Base-by-base conservation (phyloP, 139 green algal genomes). In the Coelastrella sp. region DNA sequence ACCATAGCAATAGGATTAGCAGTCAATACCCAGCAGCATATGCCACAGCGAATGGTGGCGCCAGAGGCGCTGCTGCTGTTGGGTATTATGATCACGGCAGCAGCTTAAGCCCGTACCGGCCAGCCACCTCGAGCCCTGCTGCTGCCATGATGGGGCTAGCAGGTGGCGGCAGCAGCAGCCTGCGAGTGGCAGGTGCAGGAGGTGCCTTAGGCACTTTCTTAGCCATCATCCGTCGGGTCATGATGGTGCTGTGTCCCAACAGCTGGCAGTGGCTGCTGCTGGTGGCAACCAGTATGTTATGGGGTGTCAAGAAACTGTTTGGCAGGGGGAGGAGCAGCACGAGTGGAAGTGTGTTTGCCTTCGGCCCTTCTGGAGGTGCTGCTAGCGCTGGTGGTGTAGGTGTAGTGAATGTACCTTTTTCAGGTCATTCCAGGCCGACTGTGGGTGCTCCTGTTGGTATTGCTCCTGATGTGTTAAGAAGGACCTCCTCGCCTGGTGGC, bases 191-290 rank as follows among this genome's bases (percentile, higher is more conserved):
- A 73, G 68, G 68, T 23, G 14, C 68, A 32, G 68, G 68, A 32
- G 17, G 68, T 3, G 68, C 17, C 16, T 22, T 76, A 8, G 68
- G 22, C 60, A 65, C 13, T 0, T 73, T 84, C 59, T 56, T 84
- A 11, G 10, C 58, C 54, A 10, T 90, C 0, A 17, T 90, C 22
- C 4, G 23, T 22, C 23, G 74, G 6, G 86, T 84, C 74, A 54
- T 90, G 73, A 22, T 77, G 86, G 22, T 84, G 75, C 13, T 90
- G 74, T 90, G 73, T 32, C 86, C 86, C 59, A 77, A 74, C 86
- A 90, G 86, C 60, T 85, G 74, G 74, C 86, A 84, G 74, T 90
- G 86, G 86, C 75, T 90, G 86, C 16, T 85, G 75, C 32, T 90
- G 86, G 32, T 90, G 20, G 86, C 74, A 16, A 59, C 86, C 3